Percentiles rank a stretch among this genome's conserved stretches.
Conservation (phyloP, 192 early-diverging fungal species). For the Entomortierella beljakovae region DNA sequence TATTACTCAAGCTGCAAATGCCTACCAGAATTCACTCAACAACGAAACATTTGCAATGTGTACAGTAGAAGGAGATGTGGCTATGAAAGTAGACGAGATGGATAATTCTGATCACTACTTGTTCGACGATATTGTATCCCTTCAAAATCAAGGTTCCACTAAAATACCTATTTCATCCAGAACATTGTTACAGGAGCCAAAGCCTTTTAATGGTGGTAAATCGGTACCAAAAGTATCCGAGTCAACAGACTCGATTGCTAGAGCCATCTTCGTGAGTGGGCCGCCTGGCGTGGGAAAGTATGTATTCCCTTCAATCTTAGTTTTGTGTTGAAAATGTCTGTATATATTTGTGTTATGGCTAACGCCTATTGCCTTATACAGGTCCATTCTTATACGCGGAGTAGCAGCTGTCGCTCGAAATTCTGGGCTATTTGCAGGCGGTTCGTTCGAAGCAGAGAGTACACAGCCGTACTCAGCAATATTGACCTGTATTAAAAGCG, state of each 20-base stretch:
- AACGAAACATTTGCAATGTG: not conserved
- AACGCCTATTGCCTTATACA: not conserved
- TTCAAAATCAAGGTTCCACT: slow-evolving; percentile 14
- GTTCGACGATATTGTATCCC: slow-evolving; percentile 38
- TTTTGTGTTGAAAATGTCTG: not conserved
- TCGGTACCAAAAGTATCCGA: slow-evolving; percentile 18
- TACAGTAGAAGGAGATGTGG: slow-evolving; percentile 8
- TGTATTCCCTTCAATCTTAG: not conserved
- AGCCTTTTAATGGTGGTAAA: slow-evolving; percentile 44
- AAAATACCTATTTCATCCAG: slow-evolving; percentile 43
- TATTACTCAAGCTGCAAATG: slow-evolving; percentile 35
- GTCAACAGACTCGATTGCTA: slow-evolving; percentile 22
- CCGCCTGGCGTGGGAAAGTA: slow-evolving; percentile 53
- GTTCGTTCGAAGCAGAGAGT: slow-evolving; percentile 32
- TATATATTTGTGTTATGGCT: not conserved
- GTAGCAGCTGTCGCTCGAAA: slow-evolving; percentile 35
- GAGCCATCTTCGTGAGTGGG: slow-evolving; percentile 51
- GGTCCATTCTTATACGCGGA: slow-evolving; percentile 39
- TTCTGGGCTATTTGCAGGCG: slow-evolving; percentile 47
- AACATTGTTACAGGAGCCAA: slow-evolving; percentile 32
- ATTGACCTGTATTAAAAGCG: slow-evolving; percentile 30
- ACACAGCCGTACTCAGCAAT: slow-evolving; percentile 44
- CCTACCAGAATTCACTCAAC: slow-evolving; percentile 36
- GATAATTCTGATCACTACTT: slow-evolving; percentile 39
- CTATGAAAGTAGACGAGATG: not conserved